Conservation (phyloP, 2,329 filamentous ascomycete genomes). For the Zelopaecilomyces penicillatus region DNA sequence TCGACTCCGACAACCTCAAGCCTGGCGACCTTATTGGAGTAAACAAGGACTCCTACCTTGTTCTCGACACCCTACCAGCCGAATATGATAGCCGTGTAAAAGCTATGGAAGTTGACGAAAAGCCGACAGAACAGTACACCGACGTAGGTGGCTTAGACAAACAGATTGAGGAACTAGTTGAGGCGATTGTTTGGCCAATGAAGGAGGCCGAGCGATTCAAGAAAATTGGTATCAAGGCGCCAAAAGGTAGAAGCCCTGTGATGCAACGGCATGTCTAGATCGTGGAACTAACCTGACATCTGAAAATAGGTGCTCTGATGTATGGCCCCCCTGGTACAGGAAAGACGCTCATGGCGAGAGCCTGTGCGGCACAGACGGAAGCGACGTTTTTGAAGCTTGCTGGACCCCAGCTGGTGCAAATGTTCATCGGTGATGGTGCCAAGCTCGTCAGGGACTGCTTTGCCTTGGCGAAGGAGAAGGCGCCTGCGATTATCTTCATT, state of each 20-base stretch:
- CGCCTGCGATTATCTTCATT: constrained; percentile 98
- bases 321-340: constrained; percentile 89
- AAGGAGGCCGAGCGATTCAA: constrained; percentile 99
- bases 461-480: constrained; percentile 96
- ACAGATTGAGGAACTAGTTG: constrained; percentile 97
- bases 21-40: constrained; percentile 95
- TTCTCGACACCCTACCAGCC: constrained; percentile 90
- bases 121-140: constrained; percentile 97
- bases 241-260: constrained; percentile 62
- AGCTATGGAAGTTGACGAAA: constrained; percentile 99
- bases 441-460: constrained; percentile 98
- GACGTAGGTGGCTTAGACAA: constrained; percentile 97
- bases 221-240: constrained; percentile 99
- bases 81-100: constrained; percentile 99
- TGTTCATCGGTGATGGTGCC: constrained; percentile 98
- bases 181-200: constrained; percentile 99
- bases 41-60: constrained; percentile 97
- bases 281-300: constrained; percentile 33
- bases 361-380: constrained; percentile 94
- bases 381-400: constrained; percentile 98
- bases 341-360: constrained; percentile 86
- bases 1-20: constrained; percentile 91
- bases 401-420: constrained; percentile 94
- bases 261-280: background rate
- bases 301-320: constrained; percentile 95